Evolutionary conservation across 305 asterid species (phyloP).

Genomic region (Plantago lanceolata): DNA sequence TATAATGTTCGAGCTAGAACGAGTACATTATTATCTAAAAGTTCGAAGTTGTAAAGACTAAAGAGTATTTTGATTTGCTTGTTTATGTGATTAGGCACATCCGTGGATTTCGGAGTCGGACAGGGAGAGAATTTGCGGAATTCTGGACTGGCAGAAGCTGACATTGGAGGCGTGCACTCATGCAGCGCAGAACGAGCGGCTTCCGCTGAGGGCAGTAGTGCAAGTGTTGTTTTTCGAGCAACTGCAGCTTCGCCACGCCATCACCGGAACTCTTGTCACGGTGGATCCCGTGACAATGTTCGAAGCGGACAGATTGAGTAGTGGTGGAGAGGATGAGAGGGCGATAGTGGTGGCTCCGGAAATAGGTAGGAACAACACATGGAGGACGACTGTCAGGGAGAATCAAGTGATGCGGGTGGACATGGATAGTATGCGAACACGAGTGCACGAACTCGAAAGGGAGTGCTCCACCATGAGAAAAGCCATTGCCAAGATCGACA

Average conservation of each 20-base stretch:
- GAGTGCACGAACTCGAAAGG: slow-evolving; percentile 83
- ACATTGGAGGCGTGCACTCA: slow-evolving; percentile 94
- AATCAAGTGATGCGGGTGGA: slow-evolving; percentile 75
- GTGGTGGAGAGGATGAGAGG: slow-evolving; percentile 31
- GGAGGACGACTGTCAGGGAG: slow-evolving; percentile 77
- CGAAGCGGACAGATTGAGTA: slow-evolving; percentile 31
- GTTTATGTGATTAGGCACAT: slow-evolving; percentile 53
- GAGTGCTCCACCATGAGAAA: slow-evolving; percentile 83
- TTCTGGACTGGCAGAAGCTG: slow-evolving; percentile 82
- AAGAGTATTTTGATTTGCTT: too few relatives aligned
- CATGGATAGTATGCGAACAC: slow-evolving; percentile 83
- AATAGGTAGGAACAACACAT: slow-evolving; percentile 47
- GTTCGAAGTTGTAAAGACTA: background rate
- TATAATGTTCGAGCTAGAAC: background rate
- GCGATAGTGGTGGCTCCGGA: slow-evolving; percentile 38
- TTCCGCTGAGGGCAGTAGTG: slow-evolving; percentile 88
- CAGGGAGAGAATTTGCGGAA: slow-evolving; percentile 73
- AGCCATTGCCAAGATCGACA: slow-evolving; percentile 65
- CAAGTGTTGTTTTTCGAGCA: slow-evolving; percentile 94
- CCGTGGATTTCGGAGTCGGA: slow-evolving; percentile 77
- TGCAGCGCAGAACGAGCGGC: slow-evolving; percentile 95
- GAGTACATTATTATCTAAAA: background rate
- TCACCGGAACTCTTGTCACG: slow-evolving; percentile 64
- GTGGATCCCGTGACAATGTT: slow-evolving; percentile 36
- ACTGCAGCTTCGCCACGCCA: slow-evolving; percentile 95